phyloP scores from a whole-genome alignment of 2,329 filamentous ascomycete genomes.

The Pseudodiploospora longispora region DNA sequence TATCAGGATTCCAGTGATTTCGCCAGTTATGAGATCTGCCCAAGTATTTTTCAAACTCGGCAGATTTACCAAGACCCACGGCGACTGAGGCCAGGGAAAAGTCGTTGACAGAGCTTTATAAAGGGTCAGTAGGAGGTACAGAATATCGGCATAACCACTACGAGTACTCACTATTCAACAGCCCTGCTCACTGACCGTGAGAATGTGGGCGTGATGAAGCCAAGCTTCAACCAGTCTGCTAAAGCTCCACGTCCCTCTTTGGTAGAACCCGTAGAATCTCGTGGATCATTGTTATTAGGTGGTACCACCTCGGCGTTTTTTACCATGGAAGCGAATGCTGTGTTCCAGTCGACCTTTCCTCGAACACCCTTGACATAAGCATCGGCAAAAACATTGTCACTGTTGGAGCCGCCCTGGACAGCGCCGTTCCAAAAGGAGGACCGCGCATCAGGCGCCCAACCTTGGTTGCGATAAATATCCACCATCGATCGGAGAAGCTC shows the following conservation, averaged over 20 bases:
- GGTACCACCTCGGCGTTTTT: conserved; percentile 59
- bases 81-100: conserved; percentile 61
- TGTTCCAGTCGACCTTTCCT: conserved; percentile 55
- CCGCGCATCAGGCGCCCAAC: conserved; percentile 57
- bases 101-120: conserved; percentile 50
- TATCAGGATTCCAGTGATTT: conserved; percentile 59
- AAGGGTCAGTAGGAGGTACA: not conserved
- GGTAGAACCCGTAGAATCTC: conserved; percentile 51
- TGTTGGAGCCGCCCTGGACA: conserved; percentile 61
- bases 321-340: conserved; percentile 54
- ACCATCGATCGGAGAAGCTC: conserved; percentile 60
- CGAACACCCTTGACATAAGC: conserved; percentile 62
- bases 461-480: conserved; percentile 58
- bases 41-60: conserved; percentile 51
- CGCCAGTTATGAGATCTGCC: conserved; percentile 59
- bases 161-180: conserved; percentile 48
- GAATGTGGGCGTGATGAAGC: conserved; percentile 57
- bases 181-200: conserved; percentile 55
- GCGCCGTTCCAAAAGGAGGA: conserved; percentile 63
- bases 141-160: not conserved
- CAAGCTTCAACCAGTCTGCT: conserved; percentile 57
- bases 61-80: conserved; percentile 40
- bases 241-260: conserved; percentile 62
- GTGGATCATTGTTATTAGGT: conserved; percentile 48
- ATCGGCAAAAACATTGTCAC: conserved; percentile 64